Percentiles rank a stretch among this genome's conserved stretches.
Conservation (phyloP, 257 asterid genomes). For the Gynochthodes officinalis region DNA sequence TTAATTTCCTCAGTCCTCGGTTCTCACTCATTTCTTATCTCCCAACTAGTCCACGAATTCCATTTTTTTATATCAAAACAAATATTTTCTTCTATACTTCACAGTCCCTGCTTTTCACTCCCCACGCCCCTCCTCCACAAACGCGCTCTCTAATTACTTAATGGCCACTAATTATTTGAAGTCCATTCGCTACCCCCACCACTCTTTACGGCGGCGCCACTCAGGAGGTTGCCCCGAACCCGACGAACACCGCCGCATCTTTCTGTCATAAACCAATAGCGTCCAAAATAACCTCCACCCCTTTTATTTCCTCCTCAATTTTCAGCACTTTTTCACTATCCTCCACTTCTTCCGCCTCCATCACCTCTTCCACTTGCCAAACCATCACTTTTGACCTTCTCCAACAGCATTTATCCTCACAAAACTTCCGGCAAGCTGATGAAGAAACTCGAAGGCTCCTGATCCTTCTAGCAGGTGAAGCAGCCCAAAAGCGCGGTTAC, state of each 20-base stretch:
- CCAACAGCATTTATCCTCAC: constrained; percentile 38
- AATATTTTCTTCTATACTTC: neutral
- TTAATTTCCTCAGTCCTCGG: constrained; percentile 31
- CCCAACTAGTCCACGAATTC: constrained; percentile 4
- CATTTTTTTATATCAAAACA: neutral
- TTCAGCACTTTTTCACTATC: constrained; percentile 23
- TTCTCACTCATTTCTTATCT: constrained; percentile 69
- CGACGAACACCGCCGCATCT: constrained; percentile 26
- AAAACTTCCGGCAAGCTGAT: constrained; percentile 76
- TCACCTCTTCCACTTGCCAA: constrained; percentile 24
- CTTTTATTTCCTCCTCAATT: constrained; percentile 22
- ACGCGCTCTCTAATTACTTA: neutral
- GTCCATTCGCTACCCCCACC: constrained; percentile 36
- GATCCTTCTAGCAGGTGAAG: constrained; percentile 80
- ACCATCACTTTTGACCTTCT: constrained; percentile 52
- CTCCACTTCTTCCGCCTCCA: constrained; percentile 36
- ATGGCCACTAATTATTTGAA: constrained; percentile 80
- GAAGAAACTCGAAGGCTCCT: constrained; percentile 92
- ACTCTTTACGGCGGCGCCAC: constrained; percentile 47
- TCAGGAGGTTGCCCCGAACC: constrained; percentile 34
- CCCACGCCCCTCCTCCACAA: neutral
- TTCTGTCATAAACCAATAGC: constrained; percentile 32
- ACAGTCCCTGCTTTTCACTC: neutral
- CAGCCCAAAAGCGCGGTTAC: constrained; percentile 70
- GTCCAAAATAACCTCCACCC: constrained; percentile 19